phyloP scores from a whole-genome alignment of 2,329 filamentous ascomycete species.

The Colletotrichum cordylinicola region DNA sequence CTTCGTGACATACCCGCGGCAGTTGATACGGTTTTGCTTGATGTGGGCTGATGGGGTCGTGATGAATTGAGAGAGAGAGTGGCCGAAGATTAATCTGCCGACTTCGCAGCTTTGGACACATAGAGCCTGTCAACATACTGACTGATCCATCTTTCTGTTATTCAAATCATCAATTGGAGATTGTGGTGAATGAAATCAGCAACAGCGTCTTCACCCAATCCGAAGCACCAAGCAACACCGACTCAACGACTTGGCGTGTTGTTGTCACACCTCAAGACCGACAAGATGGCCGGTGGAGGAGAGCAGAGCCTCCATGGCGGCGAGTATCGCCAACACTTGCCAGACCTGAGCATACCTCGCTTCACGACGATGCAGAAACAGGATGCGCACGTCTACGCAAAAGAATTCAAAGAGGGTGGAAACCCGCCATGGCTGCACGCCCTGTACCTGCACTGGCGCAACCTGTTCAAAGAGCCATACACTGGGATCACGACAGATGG shows the following conservation, averaged over 20 bases:
- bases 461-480: slow-evolving; percentile 69
- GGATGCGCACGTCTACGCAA: slow-evolving; percentile 66
- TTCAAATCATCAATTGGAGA: not conserved
- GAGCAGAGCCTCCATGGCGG: slow-evolving; percentile 18
- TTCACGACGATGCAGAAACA: slow-evolving; percentile 69
- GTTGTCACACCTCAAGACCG: not conserved
- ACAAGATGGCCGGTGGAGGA: not conserved
- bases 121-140: fast-evolving
- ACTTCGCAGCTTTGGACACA: not conserved
- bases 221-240: not conserved
- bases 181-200: not conserved
- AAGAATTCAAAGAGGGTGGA: slow-evolving; percentile 62
- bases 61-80: not conserved
- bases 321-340: slow-evolving; percentile 64
- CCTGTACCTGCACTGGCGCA: slow-evolving; percentile 63
- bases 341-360: slow-evolving; percentile 64
- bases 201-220: not conserved
- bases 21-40: not conserved
- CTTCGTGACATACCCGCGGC: not conserved
- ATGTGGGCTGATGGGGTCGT: not conserved
- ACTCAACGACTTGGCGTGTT: not conserved
- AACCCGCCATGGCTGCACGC: slow-evolving; percentile 72
- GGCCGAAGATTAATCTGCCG: not conserved
- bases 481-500: slow-evolving; percentile 75
- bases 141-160: not conserved